Evolutionary conservation across 208 protist species (phyloP).

Genomic region (Leptomonas pyrrhocoris): DNA sequence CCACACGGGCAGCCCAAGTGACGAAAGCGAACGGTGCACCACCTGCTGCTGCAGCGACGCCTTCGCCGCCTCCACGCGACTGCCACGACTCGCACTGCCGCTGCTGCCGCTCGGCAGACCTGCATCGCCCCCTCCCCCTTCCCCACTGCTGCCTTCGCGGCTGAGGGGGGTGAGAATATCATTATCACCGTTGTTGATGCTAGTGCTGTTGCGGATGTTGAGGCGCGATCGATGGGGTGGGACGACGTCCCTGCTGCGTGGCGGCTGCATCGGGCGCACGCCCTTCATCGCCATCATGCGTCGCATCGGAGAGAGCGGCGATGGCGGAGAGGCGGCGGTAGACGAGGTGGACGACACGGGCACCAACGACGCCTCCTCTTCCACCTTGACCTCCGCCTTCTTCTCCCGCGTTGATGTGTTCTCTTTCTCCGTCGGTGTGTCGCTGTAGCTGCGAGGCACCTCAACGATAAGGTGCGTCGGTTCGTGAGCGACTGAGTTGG

Average conservation of each 20-base stretch:
- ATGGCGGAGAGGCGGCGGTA: background rate
- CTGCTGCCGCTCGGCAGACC: background rate
- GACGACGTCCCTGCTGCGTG: conserved; percentile 4
- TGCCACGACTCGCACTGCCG: background rate
- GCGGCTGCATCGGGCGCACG: conserved; percentile 26
- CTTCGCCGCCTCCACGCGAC: background rate
- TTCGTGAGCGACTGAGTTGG: background rate
- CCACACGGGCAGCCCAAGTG: conserved; percentile 9
- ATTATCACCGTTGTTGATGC: background rate
- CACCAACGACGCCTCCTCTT: background rate
- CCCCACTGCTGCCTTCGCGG: too few relatives aligned
- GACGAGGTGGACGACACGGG: background rate
- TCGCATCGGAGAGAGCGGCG: conserved; percentile 17
- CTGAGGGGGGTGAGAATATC: too few relatives aligned
- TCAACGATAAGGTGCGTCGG: background rate
- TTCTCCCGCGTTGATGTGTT: background rate
- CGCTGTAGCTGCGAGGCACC: background rate
- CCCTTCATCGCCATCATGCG: conserved; percentile 25
- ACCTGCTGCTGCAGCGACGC: conserved; percentile 19
- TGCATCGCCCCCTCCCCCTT: too few relatives aligned
- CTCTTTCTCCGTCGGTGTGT: too few relatives aligned
- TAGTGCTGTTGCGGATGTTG: conserved; percentile 18
- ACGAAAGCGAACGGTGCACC: conserved; percentile 19
- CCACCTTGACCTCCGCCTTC: background rate
- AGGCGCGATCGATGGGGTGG: conserved; percentile 2